These are phyloP conservation scores for Geosmithia flava DNA, from an alignment of 2,329 filamentous ascomycete species.

Conservation along the genomic window DNA sequence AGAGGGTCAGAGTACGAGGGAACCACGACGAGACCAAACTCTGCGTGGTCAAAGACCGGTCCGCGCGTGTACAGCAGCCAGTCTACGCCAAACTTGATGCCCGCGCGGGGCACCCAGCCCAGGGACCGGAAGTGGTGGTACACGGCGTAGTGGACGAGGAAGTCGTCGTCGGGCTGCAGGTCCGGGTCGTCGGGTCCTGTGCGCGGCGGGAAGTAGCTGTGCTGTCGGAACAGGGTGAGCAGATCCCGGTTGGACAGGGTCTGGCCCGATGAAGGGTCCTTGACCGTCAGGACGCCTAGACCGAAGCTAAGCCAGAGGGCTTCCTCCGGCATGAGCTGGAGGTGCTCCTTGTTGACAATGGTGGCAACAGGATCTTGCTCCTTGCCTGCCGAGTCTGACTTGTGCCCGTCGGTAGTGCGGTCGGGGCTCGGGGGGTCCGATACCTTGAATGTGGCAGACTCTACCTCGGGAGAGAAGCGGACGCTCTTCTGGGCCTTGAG, in stretches of 20 bases:
- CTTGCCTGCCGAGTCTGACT: neutral
- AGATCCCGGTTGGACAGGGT: conserved; percentile 42
- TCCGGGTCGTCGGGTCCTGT: conserved; percentile 17
- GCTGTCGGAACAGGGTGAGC: conserved; percentile 52
- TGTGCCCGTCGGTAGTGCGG: conserved; percentile 7
- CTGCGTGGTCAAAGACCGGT: conserved; percentile 87
- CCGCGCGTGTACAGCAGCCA: conserved; percentile 91
- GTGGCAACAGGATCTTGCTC: neutral
- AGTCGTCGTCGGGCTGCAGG: conserved; percentile 65
- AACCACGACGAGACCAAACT: conserved; percentile 77
- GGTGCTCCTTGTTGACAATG: conserved; percentile 57
- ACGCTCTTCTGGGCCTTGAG: conserved; percentile 22
- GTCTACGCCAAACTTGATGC: conserved; percentile 90
- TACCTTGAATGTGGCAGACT: conserved; percentile 47
- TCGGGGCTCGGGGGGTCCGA: conserved; percentile 38
- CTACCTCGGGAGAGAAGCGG: conserved; percentile 55
- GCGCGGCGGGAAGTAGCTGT: conserved; percentile 57
- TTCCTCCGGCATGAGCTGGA: conserved; percentile 86
- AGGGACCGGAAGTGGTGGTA: conserved; percentile 95
- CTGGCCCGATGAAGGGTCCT: conserved; percentile 30
- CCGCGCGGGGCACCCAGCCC: conserved; percentile 86
- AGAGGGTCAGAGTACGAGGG: conserved; percentile 67
- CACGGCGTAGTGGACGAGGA: conserved; percentile 74
- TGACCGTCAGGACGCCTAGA: conserved; percentile 60
- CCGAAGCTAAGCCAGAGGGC: conserved; percentile 81